Base-by-base conservation (phyloP, 208 protist genomes). In the Zelonia costaricensis region DNA sequence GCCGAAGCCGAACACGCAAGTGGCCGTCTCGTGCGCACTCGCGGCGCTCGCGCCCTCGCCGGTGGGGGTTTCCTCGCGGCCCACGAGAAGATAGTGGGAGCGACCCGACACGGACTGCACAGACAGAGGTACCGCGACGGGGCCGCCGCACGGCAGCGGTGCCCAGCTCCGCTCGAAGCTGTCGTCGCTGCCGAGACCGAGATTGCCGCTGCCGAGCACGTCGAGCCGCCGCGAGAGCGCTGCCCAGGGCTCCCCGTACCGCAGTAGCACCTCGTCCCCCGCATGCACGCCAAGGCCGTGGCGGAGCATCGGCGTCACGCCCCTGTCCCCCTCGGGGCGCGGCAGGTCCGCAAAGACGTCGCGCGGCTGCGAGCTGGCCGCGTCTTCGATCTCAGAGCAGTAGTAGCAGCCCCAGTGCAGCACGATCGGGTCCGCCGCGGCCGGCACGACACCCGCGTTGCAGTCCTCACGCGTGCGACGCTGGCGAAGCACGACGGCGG, bases 381-480 rank as follows among this genome's bases (percentile, higher is more conserved):
- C 61, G 33, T 84, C 87, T 46, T 96, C 86, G 13, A 92, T 56
- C 25, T 67, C 79, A 43, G 59, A 53, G 69, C 74, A 81, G 64
- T 93, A 96, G 66, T 93, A 96, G 59, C 90, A 96, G 15, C 90
- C 90, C 81, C 85, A 96, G 36, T 96, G 87, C 18, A 83, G 75
- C 16, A 76, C 69, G 22, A 36, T 18, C 7, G 16, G 36, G 4
- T 30, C 28, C 31, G 25, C 39, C 9, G 3, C 18, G 3, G 27
- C 23, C 13, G 25, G 30, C 5, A 23, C 60, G 10, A 20, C 23
- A 31, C 1, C 22, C n/a, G 3, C 49, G 23, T 22, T 40, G 7
- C 20, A 22, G 16, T 59, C 20, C 10, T 9, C 23, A 22, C 40
- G 30, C 1, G 16, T 10, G n/a, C 22, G 25, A 4, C 31, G 28